Conservation (phyloP, 306 rosid species). For the Leucaena leucocephala region DNA sequence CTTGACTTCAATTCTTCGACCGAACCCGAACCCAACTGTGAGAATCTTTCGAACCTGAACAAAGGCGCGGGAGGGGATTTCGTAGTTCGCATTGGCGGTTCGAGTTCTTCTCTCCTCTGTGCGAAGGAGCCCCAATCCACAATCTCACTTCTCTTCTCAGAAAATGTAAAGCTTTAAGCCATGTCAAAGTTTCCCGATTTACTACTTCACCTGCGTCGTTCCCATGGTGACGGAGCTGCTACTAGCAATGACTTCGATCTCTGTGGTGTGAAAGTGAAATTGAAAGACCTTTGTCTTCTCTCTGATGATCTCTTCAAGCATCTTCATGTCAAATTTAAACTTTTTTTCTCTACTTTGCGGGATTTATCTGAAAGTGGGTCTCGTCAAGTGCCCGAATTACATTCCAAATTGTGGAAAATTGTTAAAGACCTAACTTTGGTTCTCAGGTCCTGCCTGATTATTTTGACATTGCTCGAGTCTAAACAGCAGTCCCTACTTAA, state of each 20-base stretch:
- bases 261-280: neutral
- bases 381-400: slow-evolving; percentile 19
- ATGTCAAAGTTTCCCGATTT: slow-evolving; percentile 2
- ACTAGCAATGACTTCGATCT: neutral
- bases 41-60: neutral
- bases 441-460: slow-evolving; percentile 62
- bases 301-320: slow-evolving; percentile 53
- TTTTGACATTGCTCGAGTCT: slow-evolving; percentile 45
- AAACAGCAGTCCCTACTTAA: slow-evolving; percentile 43
- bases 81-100: neutral
- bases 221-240: neutral
- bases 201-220: slow-evolving; percentile 1
- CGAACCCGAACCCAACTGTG: no score
- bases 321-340: slow-evolving; percentile 45
- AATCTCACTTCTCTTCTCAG: neutral
- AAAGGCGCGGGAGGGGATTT: neutral
- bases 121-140: neutral
- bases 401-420: slow-evolving; percentile 41
- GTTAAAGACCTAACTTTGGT: slow-evolving; percentile 51
- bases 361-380: slow-evolving; percentile 18
- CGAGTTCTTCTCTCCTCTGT: neutral
- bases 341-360: slow-evolving; percentile 39
- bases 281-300: slow-evolving; percentile 33
- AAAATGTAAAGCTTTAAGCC: neutral
- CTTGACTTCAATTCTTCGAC: no score